A percentile compares a stretch with the other conserved stretches of the same genome.
Conservation (phyloP, 2,329 filamentous ascomycete species). For the Xylariaceae sp. region DNA sequence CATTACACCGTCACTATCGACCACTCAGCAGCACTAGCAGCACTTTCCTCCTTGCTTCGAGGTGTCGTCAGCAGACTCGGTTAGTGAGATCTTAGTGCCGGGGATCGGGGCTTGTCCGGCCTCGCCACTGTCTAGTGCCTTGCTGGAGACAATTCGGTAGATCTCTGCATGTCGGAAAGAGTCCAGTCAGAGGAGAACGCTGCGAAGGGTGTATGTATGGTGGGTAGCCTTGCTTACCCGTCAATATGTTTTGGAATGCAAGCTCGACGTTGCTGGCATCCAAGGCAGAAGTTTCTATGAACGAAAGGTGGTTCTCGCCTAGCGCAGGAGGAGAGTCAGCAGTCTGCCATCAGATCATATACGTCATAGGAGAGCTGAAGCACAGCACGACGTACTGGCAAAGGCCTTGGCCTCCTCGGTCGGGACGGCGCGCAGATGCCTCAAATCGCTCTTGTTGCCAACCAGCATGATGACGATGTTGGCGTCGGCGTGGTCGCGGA, state of each 20-base stretch:
- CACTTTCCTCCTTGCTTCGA: slow-evolving; percentile 76
- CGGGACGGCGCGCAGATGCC: slow-evolving; percentile 91
- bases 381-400: slow-evolving; percentile 61
- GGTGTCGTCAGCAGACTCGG: slow-evolving; percentile 71
- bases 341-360: no score
- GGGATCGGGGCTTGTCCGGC: slow-evolving; percentile 73
- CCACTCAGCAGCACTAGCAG: no score
- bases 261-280: slow-evolving; percentile 99
- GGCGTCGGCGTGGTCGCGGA: slow-evolving; percentile 94
- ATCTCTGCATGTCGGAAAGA: slow-evolving; percentile 63
- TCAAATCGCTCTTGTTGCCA: slow-evolving; percentile 99
- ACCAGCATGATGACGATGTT: slow-evolving; percentile 99
- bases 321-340: slow-evolving; percentile 21
- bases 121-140: slow-evolving; percentile 88
- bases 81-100: slow-evolving; percentile 79
- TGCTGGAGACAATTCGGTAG: slow-evolving; percentile 98
- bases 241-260: slow-evolving; percentile 98
- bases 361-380: background rate
- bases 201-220: slow-evolving; percentile 10
- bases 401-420: slow-evolving; percentile 98
- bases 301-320: slow-evolving; percentile 98
- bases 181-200: slow-evolving; percentile 7
- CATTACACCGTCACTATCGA: slow-evolving; percentile 18
- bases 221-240: slow-evolving; percentile 57
- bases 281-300: slow-evolving; percentile 98